phyloP scores from a whole-genome alignment of 495 filamentous ascomycete genomes.

The Aspergillus kassunensis region DNA sequence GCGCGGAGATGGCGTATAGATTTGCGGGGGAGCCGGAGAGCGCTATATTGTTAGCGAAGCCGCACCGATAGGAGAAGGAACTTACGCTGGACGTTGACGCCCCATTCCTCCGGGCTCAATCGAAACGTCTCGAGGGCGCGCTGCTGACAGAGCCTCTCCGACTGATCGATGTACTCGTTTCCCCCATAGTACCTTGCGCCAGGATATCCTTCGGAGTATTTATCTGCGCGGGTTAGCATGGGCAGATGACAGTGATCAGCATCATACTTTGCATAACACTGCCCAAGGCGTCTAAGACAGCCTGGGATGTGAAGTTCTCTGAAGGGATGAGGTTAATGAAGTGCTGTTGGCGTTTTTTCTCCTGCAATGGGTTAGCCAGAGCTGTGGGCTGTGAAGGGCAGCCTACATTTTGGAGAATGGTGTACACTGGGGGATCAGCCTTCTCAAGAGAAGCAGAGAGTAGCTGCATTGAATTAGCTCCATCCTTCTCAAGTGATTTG shows the following conservation, averaged over 20 bases:
- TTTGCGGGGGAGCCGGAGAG: conserved; percentile 95
- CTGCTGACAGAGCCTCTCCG: conserved; percentile 84
- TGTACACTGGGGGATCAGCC: conserved; percentile 80
- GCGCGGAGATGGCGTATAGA: conserved; percentile 88
- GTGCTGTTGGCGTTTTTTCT: conserved; percentile 92
- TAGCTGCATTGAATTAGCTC: conserved; percentile 48
- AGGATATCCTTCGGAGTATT: conserved; percentile 98
- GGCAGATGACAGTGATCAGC: conserved; percentile 8
- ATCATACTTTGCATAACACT: conserved; percentile 92
- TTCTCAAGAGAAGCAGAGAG: conserved; percentile 74
- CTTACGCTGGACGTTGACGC: conserved; percentile 94
- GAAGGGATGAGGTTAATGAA: conserved; percentile 99
- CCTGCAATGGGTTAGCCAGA: conserved; percentile 47
- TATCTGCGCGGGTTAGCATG: conserved; percentile 54
- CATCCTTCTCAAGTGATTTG: neutral
- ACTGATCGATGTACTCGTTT: conserved; percentile 90
- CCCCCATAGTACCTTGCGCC: conserved; percentile 96
- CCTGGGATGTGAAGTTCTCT: conserved; percentile 98
- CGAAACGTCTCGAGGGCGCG: conserved; percentile 84
- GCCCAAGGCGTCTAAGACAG: conserved; percentile 91
- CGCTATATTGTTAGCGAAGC: conserved; percentile 45
- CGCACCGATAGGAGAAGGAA: neutral
- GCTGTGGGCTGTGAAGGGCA: neutral
- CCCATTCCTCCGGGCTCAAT: conserved; percentile 83
- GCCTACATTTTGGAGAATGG: conserved; percentile 83